Evolutionary conservation across 1,284 basidiomycete species (phyloP).

Genomic region (Schizophyllum commune): DNA sequence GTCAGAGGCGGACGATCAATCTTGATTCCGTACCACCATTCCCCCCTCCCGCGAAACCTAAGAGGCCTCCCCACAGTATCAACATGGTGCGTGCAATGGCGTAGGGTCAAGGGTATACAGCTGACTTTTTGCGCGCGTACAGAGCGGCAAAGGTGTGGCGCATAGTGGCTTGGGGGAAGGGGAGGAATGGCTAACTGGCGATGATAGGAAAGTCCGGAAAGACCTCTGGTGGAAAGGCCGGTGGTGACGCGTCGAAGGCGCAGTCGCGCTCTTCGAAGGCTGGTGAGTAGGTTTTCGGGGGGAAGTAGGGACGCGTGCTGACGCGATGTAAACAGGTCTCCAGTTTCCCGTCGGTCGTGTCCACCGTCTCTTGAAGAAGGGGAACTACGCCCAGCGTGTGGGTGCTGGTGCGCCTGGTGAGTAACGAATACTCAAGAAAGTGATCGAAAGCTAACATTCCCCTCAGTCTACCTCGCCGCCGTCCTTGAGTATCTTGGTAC

Average conservation of each 20-base stretch:
- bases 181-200: background rate
- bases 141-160: background rate
- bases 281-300: conserved; percentile 5
- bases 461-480: conserved; percentile 65
- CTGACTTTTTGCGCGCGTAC: background rate
- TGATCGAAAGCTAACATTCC: conserved; percentile 1
- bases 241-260: conserved; percentile 40
- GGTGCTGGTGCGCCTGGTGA: conserved; percentile 74
- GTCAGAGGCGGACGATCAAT: background rate
- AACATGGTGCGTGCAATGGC: background rate
- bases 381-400: conserved; percentile 77
- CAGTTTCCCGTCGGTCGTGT: conserved; percentile 91
- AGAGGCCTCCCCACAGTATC: background rate
- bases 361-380: conserved; percentile 80
- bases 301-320: background rate
- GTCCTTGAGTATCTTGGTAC: conserved; percentile 65
- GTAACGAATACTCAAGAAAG: conserved; percentile 15
- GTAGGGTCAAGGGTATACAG: background rate
- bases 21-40: background rate
- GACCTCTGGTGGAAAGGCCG: conserved; percentile 49
- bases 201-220: conserved; percentile 35
- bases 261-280: conserved; percentile 79
- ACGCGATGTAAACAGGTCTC: conserved; percentile 38
- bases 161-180: background rate
- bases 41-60: background rate